These are phyloP conservation scores for Tylopilus vinaceipallidus DNA, from an alignment of 768 basidiomycete species.

Conservation along the genomic window DNA sequence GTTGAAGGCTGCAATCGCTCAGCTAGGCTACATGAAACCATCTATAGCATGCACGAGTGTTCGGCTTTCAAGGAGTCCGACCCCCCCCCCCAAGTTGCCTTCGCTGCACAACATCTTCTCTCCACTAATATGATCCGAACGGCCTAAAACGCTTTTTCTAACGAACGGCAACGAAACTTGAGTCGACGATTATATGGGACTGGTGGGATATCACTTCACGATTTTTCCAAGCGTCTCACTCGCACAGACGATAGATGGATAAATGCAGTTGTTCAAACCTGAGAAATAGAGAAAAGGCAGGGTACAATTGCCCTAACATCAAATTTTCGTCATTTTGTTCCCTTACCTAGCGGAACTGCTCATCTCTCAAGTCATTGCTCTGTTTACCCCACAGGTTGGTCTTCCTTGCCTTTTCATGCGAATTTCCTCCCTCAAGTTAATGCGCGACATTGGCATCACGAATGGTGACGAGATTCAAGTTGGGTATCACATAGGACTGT, in stretches of 20 bases:
- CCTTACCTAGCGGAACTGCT: conserved; percentile 78
- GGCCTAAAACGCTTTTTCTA: too few species aligned
- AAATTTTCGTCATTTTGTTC: conserved; percentile 66
- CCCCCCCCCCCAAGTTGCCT: too few species aligned
- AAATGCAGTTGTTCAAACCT: conserved; percentile 54
- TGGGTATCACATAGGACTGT: conserved; percentile 74
- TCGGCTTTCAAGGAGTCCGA: too few species aligned
- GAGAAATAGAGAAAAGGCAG: conserved; percentile 37
- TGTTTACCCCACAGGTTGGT: conserved; percentile 70
- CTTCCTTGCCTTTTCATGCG: neutral
- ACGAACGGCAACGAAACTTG: too few species aligned
- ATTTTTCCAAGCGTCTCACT: too few species aligned
- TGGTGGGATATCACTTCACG: too few species aligned
- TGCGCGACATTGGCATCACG: conserved; percentile 68
- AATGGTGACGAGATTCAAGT: conserved; percentile 68
- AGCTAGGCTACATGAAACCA: too few species aligned
- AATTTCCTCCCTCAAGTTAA: conserved; percentile 40
- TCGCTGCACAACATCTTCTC: too few species aligned
- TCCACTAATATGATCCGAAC: too few species aligned
- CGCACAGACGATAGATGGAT: conserved; percentile 44
- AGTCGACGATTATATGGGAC: too few species aligned
- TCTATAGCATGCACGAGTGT: too few species aligned
- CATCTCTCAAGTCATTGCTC: conserved; percentile 73
- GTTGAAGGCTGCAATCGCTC: too few species aligned
- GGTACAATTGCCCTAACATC: conserved; percentile 67